A percentile compares a stretch with the other conserved stretches of the same genome.
Conservation (phyloP, 345 rosid species). For the Syzygium grande region DNA sequence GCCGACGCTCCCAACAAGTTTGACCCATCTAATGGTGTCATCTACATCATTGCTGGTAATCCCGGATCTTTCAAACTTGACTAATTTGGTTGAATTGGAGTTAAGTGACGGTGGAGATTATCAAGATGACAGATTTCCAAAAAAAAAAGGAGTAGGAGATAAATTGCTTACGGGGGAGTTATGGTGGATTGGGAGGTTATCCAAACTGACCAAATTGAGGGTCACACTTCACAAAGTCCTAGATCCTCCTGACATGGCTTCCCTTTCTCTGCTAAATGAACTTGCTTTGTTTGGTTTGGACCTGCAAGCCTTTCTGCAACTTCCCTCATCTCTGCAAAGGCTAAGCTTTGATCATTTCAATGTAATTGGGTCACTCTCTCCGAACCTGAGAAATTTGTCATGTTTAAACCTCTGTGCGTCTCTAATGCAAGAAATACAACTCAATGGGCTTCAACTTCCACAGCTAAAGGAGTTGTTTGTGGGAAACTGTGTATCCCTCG, state of each 20-base stretch:
- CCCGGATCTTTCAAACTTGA: background rate
- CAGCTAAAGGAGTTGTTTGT: background rate
- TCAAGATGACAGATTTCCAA: too few relatives aligned
- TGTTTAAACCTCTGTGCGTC: rapidly evolving
- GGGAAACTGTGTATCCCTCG: background rate
- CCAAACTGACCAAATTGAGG: background rate
- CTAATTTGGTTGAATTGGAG: background rate
- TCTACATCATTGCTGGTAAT: background rate
- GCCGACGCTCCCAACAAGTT: background rate
- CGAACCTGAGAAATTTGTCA: background rate
- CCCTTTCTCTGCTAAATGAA: background rate
- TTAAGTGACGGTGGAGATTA: background rate
- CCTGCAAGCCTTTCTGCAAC: background rate
- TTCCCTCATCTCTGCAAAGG: background rate
- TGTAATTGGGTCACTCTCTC: background rate
- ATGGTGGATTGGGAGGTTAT: background rate
- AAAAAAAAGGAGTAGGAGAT: background rate
- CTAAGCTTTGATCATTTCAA: background rate
- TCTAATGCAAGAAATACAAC: background rate
- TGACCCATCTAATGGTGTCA: background rate
- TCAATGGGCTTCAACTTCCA: background rate
- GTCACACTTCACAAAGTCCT: background rate
- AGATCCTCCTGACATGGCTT: background rate
- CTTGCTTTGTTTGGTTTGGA: background rate
- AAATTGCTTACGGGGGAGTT: background rate